Percentiles rank a stretch among this genome's conserved stretches.
These are phyloP conservation scores for Hypholoma fasciculare DNA, from an alignment of 768 basidiomycete species.

Conservation along the genomic window DNA sequence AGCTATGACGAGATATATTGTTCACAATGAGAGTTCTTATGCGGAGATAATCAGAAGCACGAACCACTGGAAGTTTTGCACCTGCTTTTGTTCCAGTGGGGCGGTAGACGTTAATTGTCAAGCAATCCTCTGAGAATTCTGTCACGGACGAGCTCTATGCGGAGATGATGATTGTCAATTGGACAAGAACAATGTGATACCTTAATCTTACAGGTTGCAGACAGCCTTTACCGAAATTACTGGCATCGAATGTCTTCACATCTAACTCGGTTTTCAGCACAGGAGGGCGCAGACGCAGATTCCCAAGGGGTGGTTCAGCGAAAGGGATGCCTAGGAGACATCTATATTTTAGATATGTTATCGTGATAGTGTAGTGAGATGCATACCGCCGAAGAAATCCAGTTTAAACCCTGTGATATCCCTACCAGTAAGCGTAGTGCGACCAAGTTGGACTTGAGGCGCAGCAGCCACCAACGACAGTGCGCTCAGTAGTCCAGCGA, in stretches of 20 bases:
- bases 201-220: conserved; percentile 41
- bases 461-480: conserved; percentile 16
- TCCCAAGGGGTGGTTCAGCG: conserved; percentile 52
- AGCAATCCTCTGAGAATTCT: conserved; percentile 54
- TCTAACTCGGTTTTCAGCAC: conserved; percentile 41
- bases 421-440: conserved; percentile 38
- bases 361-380: neutral
- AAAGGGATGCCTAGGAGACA: conserved; percentile 45
- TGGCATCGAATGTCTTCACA: conserved; percentile 41
- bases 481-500: neutral
- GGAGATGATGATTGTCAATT: neutral
- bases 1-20: conserved; percentile 20
- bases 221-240: conserved; percentile 46
- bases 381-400: conserved; percentile 48
- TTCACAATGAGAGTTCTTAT: neutral
- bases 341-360: neutral
- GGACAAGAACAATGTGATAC: neutral
- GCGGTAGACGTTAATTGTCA: conserved; percentile 60
- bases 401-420: conserved; percentile 32
- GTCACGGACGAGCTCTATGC: conserved; percentile 29
- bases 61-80: conserved; percentile 39
- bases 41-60: conserved; percentile 3
- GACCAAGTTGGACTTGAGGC: conserved; percentile 38
- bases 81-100: conserved; percentile 35
- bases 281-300: conserved; percentile 44